Conservation (phyloP, 1,284 basidiomycete species). For the Paramarasmius palmivorus region DNA sequence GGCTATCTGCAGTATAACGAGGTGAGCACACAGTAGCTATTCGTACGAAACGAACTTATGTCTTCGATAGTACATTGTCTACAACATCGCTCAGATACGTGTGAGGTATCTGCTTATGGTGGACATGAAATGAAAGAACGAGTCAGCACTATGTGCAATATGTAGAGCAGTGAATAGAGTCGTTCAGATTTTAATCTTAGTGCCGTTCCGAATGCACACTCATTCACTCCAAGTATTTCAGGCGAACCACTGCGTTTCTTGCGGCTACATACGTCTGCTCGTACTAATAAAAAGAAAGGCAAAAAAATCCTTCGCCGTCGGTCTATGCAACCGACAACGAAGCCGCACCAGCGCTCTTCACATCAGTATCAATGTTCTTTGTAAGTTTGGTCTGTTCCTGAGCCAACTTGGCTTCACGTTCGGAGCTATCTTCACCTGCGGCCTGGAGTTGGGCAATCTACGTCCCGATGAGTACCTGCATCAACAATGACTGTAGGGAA, state of each 20-base stretch:
- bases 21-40: slow-evolving; percentile 10
- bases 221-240: too few species aligned
- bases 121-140: slow-evolving; percentile 37
- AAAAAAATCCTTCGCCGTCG: too few species aligned
- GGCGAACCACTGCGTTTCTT: too few species aligned
- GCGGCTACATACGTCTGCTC: too few species aligned
- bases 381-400: slow-evolving; percentile 37
- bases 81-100: slow-evolving; percentile 40
- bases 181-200: too few species aligned
- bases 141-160: too few species aligned
- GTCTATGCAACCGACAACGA: slow-evolving; percentile 30
- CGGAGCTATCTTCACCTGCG: slow-evolving; percentile 31
- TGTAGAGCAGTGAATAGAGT: too few species aligned
- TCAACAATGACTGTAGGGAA: too few species aligned
- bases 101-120: slow-evolving; percentile 44
- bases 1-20: slow-evolving; percentile 26
- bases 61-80: slow-evolving; percentile 31
- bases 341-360: slow-evolving; percentile 29
- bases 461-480: too few species aligned
- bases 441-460: slow-evolving; percentile 41
- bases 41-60: slow-evolving; percentile 16
- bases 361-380: slow-evolving; percentile 37
- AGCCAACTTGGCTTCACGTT: slow-evolving; percentile 26
- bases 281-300: too few species aligned
- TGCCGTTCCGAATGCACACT: too few species aligned